Evolutionary conservation across 441 rosid species (phyloP), one percentile per base, ranked within the genome.

Genomic region (Bruguiera hainesii): DNA sequence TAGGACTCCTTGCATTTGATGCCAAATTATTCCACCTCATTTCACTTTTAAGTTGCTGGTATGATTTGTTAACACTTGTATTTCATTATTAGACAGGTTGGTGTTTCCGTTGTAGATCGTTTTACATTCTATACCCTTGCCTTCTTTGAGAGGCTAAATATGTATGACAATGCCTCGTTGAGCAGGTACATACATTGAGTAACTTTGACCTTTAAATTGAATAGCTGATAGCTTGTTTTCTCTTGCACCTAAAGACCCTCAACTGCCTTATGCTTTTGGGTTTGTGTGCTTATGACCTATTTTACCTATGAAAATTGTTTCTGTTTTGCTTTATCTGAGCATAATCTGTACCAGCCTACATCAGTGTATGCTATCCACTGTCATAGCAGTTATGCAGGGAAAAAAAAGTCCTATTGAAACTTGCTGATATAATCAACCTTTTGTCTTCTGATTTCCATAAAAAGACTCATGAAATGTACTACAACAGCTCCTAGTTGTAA

Each of bases 111-210:
- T 46, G 99, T 92, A 74, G 99, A 95, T 68, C 92, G 93, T 65
- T 95, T 95, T 81, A 92, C 96, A 21, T 95, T 80, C 84, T 90
- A 90, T 79, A 95, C 99, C 60, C 95, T 92, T 71, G 93, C 95
- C 15, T 95, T 89, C 79, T 95, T 95, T 74, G 99, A 90, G 82
- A 89, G 83, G 81, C 82, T 92, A 81, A 87, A 83, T 77, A 92
- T 95, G 64, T 90, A 92, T 58, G 93, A 81, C 82, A 90, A 89
- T 78, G 95, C 92, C 63, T 90, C 99, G 75, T 76, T 95, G 80
- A 83, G 78, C 93, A 92, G 97, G 98, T 92, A 85, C 31, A 9
- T 56, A 16, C 39, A 57, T 39, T 51, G 52, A 55, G 20, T 57
- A 67, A 60, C 67, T 56, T 72, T 42, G 10, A 37, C 52, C 60